These are phyloP conservation scores for Pseudisothecium myosuroides DNA, from an alignment of 225 moss, liverwort and hornwort species.

Conservation along the genomic window DNA sequence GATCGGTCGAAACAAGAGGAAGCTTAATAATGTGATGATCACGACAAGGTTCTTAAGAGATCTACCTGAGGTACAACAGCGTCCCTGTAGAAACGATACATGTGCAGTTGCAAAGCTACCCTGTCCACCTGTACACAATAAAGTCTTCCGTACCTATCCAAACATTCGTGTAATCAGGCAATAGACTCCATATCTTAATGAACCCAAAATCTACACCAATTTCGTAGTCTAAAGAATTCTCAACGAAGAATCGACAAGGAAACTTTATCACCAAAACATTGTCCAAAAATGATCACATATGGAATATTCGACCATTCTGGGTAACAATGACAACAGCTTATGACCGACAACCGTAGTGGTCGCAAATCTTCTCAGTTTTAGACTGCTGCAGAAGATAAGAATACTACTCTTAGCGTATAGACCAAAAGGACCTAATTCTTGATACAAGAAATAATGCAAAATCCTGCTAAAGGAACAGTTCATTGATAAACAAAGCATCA, in stretches of 20 bases:
- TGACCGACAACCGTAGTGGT: neutral
- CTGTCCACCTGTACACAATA: conserved; percentile 95
- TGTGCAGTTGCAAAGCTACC: conserved; percentile 71
- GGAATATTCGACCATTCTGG: neutral
- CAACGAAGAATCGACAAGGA: neutral
- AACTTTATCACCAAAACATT: neutral
- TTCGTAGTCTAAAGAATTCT: neutral
- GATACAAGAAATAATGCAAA: neutral
- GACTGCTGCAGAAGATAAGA: neutral
- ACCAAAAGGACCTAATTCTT: neutral
- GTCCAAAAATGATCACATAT: neutral
- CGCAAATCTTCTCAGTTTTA: neutral
- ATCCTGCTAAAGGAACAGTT: neutral
- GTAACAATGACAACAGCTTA: too few species aligned
- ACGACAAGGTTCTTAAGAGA: neutral
- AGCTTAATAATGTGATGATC: neutral
- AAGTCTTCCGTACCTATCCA: conserved; percentile 89
- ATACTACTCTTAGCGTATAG: neutral
- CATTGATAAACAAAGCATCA: neutral
- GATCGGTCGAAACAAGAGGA: neutral
- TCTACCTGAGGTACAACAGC: conserved; percentile 91
- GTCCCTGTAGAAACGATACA: conserved; percentile 94
- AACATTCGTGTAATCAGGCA: neutral
- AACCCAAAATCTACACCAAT: neutral
- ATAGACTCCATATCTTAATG: neutral